Base-by-base conservation (phyloP, 1,284 basidiomycete species). In the Fomitiporia mediterranea region DNA sequence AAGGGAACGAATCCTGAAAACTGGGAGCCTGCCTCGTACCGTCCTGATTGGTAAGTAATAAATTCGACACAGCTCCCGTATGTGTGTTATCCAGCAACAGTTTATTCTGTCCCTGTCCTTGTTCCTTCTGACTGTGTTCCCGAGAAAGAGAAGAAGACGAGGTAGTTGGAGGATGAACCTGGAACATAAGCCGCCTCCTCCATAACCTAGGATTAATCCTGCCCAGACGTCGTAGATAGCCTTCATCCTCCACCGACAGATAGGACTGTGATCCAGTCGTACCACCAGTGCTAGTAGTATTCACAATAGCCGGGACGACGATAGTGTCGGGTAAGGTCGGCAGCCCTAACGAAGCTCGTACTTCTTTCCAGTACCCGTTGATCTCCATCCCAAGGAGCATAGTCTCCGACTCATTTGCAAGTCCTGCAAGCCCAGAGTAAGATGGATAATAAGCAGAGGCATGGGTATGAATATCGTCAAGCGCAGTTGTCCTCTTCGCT, bases 331-430 rank as follows among this genome's bases (percentile, higher is more conserved):
- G 53, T 44, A 64, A 56, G 21, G 61, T 59, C 3, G 59, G 57
- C 17, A 70, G 62, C 51, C 61, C 62, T 4, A 70, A 59, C 34
- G 70, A 67, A 9, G 64, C 55, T 15, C 66, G 64, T 11, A 69
- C 62, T 37, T 58, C 61, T 43, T 64, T 53, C 70, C 70, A 70
- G 58, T 68, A 67, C 11, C 70, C 69, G 37, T 59, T 50, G 50
- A 70, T 60, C 17, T 34, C 48, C 13, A 57, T 37, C 32, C 6
- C 40, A 9, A 21, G 40, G 13, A 11, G 25, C 11, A 19, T 25
- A 8, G n/a, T 8, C 15, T 40, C 40, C 21, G 40, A 43, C 9
- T 43, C 40, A 21, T 21, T 9, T 9, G 17, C 40, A 21, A 21
- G n/a, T n/a, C n/a, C 15, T 51, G 13, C 23, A 39, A 40, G 46